A percentile compares a stretch with the other conserved stretches of the same genome.
Conservation (phyloP, 805 yeast genomes). For the Cyberlindnera nakhonratchasimensis region DNA sequence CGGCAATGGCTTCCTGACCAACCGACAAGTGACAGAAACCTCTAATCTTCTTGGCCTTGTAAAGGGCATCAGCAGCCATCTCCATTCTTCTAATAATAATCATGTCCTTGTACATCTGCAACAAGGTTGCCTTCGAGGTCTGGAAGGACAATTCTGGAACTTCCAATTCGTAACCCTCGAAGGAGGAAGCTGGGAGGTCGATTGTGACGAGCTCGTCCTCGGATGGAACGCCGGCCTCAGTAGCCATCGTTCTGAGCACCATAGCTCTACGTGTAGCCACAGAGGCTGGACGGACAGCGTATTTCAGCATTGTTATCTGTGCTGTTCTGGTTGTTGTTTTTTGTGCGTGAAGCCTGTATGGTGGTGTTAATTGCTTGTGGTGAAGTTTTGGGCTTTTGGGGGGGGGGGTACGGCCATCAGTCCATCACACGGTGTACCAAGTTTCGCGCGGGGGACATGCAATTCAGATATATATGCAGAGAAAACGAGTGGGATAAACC, state of each 20-base stretch:
- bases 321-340: background rate
- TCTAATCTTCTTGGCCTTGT: conserved; percentile 97
- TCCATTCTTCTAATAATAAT: conserved; percentile 92
- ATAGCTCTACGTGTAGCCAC: conserved; percentile 15
- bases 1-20: conserved; percentile 99
- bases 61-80: conserved; percentile 97
- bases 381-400: background rate
- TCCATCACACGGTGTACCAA: conserved; percentile 8
- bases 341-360: background rate
- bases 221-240: conserved; percentile 21
- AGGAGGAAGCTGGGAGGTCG: conserved; percentile 74
- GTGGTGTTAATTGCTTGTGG: background rate
- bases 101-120: conserved; percentile 97
- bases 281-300: conserved; percentile 22
- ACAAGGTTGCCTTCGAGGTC: conserved; percentile 73
- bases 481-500: conserved; percentile 1
- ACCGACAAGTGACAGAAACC: conserved; percentile 98
- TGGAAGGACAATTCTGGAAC: conserved; percentile 69
- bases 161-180: conserved; percentile 79
- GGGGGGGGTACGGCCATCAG: conserved; percentile 1
- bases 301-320: conserved; percentile 12
- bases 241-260: conserved; percentile 27
- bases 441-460: conserved; percentile 5
- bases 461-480: background rate
- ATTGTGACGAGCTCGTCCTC: conserved; percentile 38